Percentiles rank a stretch among this genome's conserved stretches.
Evolutionary conservation across 768 basidiomycete genomes (phyloP).

Genomic region (Tricholoma terreum): DNA sequence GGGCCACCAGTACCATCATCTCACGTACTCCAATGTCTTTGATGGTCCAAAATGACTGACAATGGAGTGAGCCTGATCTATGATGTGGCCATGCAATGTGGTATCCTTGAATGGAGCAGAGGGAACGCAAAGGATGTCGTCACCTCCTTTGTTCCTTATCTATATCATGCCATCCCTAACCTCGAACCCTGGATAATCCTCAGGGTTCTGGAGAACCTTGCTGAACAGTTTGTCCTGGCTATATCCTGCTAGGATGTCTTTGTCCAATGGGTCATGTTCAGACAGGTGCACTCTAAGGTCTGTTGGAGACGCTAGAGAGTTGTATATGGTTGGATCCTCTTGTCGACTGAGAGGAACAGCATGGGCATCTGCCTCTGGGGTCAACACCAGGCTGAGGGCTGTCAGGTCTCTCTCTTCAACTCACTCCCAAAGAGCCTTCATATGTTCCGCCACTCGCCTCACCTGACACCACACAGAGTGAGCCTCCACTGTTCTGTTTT

Average conservation of each 20-base stretch:
- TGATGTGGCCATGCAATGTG: not conserved
- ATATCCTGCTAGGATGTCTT: not conserved
- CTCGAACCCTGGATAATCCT: not conserved
- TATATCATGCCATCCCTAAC: not conserved
- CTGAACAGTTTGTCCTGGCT: not conserved
- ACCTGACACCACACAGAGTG: not conserved
- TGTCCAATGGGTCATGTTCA: not conserved
- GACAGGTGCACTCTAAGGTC: not conserved
- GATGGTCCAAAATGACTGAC: constrained; percentile 32
- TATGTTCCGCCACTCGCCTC: not conserved
- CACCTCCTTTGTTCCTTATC: not conserved
- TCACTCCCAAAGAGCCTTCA: not conserved
- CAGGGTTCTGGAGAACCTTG: not conserved
- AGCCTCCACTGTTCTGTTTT: not conserved
- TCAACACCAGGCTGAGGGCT: not conserved
- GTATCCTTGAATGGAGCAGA: not conserved
- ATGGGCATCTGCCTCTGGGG: not conserved
- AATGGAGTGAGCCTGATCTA: constrained; percentile 22
- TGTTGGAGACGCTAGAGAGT: not conserved
- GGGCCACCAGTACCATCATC: constrained; percentile 19
- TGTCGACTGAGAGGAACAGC: no score
- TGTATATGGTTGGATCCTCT: not conserved
- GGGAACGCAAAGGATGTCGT: not conserved
- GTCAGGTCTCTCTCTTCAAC: not conserved
- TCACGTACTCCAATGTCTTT: constrained; percentile 26